phyloP scores from a whole-genome alignment of 768 basidiomycete genomes.

The Pulveroboletus sp. region DNA sequence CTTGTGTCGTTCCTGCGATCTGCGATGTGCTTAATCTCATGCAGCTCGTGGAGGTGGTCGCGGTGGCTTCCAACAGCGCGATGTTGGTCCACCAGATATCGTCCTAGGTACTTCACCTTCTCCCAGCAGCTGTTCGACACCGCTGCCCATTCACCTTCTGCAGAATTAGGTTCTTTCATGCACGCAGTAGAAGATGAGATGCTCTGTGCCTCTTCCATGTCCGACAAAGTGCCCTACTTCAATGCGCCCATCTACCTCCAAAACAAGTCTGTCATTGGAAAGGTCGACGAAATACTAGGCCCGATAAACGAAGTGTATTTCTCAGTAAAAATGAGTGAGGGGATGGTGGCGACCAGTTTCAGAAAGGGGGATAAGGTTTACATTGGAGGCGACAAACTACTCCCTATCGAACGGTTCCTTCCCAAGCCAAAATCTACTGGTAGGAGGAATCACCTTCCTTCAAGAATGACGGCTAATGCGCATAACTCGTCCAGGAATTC shows the following conservation, averaged over 20 bases:
- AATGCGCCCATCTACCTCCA: slow-evolving; percentile 97
- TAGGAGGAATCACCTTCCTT: slow-evolving; percentile 37
- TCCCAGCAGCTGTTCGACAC: background rate
- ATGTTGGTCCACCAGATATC: slow-evolving; percentile 73
- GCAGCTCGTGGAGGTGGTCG: slow-evolving; percentile 60
- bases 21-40: slow-evolving; percentile 2
- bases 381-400: slow-evolving; percentile 93
- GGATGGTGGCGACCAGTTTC: slow-evolving; percentile 93
- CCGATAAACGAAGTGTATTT: slow-evolving; percentile 99
- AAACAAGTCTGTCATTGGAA: slow-evolving; percentile 94
- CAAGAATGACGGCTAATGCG: slow-evolving; percentile 5
- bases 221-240: slow-evolving; percentile 96
- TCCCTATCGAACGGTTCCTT: slow-evolving; percentile 94
- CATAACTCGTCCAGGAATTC: slow-evolving; percentile 27
- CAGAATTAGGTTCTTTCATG: slow-evolving; percentile 89
- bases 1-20: background rate
- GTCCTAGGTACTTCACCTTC: slow-evolving; percentile 68
- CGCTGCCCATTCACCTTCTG: slow-evolving; percentile 6
- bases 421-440: slow-evolving; percentile 89
- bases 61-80: slow-evolving; percentile 68
- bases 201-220: slow-evolving; percentile 82
- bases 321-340: slow-evolving; percentile 94
- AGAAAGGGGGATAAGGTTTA: slow-evolving; percentile 98
- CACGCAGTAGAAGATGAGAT: slow-evolving; percentile 99
- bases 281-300: slow-evolving; percentile 98